Percentiles rank a stretch among this genome's conserved stretches.
Conservation (phyloP, 1,139 yeast species). For the Blastobotrys ciferrii region DNA sequence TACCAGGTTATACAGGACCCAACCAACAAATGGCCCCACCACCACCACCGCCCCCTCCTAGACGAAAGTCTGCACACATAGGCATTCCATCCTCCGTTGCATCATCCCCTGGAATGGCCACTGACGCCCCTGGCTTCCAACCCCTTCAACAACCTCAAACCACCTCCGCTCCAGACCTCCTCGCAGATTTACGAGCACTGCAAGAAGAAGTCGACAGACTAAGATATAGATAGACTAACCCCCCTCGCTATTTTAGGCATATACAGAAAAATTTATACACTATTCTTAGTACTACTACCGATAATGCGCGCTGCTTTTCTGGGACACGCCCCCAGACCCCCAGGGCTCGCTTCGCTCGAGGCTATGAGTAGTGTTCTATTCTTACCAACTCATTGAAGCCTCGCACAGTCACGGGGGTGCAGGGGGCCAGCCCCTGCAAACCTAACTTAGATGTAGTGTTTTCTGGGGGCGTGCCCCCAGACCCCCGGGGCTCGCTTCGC, state of each 20-base stretch:
- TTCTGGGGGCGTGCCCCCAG: too few relatives aligned
- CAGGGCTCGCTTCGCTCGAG: too few relatives aligned
- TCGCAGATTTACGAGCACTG: constrained; percentile 31
- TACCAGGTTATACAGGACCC: background rate
- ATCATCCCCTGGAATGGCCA: constrained; percentile 10
- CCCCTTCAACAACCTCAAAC: constrained; percentile 16
- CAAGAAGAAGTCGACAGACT: constrained; percentile 32
- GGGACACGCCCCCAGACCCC: too few relatives aligned
- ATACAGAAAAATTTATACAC: background rate
- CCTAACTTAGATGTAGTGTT: too few relatives aligned
- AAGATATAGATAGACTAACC: constrained; percentile 7
- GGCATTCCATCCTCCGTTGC: constrained; percentile 8
- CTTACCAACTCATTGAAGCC: too few relatives aligned
- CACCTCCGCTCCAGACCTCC: constrained; percentile 31
- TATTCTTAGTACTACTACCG: background rate
- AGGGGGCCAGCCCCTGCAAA: too few relatives aligned
- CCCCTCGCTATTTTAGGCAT: background rate
- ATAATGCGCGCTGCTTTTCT: too few relatives aligned
- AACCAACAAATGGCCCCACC: constrained; percentile 13
- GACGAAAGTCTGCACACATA: constrained; percentile 5
- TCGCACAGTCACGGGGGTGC: too few relatives aligned
- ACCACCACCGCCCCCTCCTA: constrained; percentile 19
- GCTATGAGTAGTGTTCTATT: too few relatives aligned
- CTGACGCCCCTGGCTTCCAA: constrained; percentile 4
- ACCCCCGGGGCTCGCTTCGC: too few relatives aligned